Evolutionary conservation across 768 basidiomycete genomes (phyloP), one percentile per base, ranked within the genome.

Genomic region (Lentinus tigrinus): DNA sequence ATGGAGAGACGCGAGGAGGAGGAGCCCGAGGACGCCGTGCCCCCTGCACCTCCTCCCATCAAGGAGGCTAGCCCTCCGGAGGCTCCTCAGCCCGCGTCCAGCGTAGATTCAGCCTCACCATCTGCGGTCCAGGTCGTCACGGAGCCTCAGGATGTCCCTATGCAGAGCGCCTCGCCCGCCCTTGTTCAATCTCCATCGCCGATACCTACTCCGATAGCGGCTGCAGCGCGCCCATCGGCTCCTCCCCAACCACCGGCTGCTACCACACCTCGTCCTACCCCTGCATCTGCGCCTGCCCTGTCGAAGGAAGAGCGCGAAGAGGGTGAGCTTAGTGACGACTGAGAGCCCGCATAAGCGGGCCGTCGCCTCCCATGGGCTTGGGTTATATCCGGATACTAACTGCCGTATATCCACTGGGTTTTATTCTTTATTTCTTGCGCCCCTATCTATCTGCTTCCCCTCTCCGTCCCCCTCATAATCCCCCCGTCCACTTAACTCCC

Each of bases 301-400:
- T 52, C 55, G 56, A 57, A 57, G 39, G 64, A 65, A 48, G 64
- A 65, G 46, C 62, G 61, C 13, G 64, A 65, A 31, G 64, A 65
- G 47, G 64, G 64, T n/a, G 64, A 65, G 48, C 62, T 65, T 21
- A 65, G 64, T 56, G 64, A 63, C 36, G 63, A 63, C 43, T 38
- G 39, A 49, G 39, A 34, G n/a, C 27, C 42, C 40, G 14, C 7
- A 8, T 14, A 27, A 14, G 19, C 47, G 47, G 47, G 27, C 5
- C 9, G 14, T 23, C 14, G 13, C 46, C 27, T 23, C 9, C 13
- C 44, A 19, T 27, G 10, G 21, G 47, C 27, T 19, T 48, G 21
- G 31, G 1, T 38, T 27, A 37, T 38, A 10, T 2, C 19, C 4
- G 57, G 56, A 37, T 9, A 34, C 5, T 37, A 23, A 31, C 26